phyloP scores from a whole-genome alignment of 352 stramenopile species.

The Phytophthora syringae region DNA sequence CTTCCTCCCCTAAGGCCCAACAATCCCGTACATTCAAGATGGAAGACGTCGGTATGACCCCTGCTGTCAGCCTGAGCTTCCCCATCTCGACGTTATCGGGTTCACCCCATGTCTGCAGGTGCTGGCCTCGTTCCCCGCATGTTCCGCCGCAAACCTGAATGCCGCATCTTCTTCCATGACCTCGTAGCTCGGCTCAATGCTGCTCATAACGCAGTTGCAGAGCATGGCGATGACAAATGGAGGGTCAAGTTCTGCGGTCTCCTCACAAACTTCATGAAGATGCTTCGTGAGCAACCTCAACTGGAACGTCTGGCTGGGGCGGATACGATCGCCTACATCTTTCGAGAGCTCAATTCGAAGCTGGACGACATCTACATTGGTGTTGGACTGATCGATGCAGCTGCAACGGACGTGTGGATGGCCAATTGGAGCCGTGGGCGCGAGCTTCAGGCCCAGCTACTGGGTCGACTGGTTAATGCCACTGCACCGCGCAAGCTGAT shows the following conservation, averaged over 20 bases:
- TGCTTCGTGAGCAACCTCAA: constrained; percentile 10
- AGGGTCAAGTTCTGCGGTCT: neutral
- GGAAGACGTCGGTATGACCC: too few species aligned
- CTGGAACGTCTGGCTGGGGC: constrained; percentile 20
- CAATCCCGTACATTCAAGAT: too few species aligned
- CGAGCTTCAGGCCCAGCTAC: neutral
- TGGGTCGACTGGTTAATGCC: neutral
- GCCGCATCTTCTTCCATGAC: neutral
- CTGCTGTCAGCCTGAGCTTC: neutral
- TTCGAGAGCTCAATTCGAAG: constrained; percentile 5
- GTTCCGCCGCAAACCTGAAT: constrained; percentile 1
- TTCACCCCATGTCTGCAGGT: constrained; percentile 2
- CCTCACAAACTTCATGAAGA: constrained; percentile 8
- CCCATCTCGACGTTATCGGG: constrained; percentile 3
- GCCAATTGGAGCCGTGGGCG: neutral
- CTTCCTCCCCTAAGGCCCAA: too few species aligned
- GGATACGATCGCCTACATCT: constrained; percentile 4
- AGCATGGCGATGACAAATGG: constrained; percentile 5
- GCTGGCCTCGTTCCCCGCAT: neutral
- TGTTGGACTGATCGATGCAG: neutral
- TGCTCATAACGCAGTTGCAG: neutral
- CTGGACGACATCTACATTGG: constrained; percentile 8
- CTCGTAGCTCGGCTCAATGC: neutral
- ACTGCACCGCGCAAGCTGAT: neutral
- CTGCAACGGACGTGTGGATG: neutral